Base-by-base conservation (phyloP, 768 basidiomycete genomes). In the Chlorophyllum brunneum region DNA sequence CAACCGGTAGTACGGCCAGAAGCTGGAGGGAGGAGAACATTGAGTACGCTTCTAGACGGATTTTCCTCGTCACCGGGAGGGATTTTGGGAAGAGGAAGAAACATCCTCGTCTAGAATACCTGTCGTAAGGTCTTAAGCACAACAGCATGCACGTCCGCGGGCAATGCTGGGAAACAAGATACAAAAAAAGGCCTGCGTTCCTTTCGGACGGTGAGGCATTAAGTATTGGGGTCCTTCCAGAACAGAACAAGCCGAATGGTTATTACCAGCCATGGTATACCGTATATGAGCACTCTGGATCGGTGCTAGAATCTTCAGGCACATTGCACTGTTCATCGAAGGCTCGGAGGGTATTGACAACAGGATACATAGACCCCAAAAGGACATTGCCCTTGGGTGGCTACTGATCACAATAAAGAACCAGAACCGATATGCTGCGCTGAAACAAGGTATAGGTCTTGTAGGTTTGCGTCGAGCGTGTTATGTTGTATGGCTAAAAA, bases 141-240 rank as follows among this genome's bases (percentile, higher is more conserved):
- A 37, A 49, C 37, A 37, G n/a, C 24, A 40, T 22, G 23, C 8
- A 29, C 15, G 24, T 4, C 16, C 27, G 37, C 38, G 18, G 33
- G 31, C 18, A 31, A 22, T 11, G 11, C 13, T 20, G 7, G 29
- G 38, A 39, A 23, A 20, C 24, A 48, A 48, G 34, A 48, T 31
- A 15, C 20, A n/a, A 24, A 24, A 18, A 18, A 39, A n/a, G 18
- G 15, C 10, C 40, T n/a, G 24, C 48, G 48, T 30, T 11, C 10
- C 37, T 29, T 30, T 49, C 48, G 48, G 48, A 49, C 8, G n/a
- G 26, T n/a, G 38, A 48, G 34, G 37, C 27, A 30, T 41, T 18
- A 3, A 31, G 26, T 30, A 23, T 39, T 40, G 27, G 38, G 37
- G 37, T 40, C 9, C 38, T 39, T 39, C 48, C 26, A 1, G 20